Percentiles rank a stretch among this genome's conserved stretches.
These are phyloP conservation scores for Heracleum sosnowskyi DNA, from an alignment of 129 eudicot genomes.

Conservation along the genomic window DNA sequence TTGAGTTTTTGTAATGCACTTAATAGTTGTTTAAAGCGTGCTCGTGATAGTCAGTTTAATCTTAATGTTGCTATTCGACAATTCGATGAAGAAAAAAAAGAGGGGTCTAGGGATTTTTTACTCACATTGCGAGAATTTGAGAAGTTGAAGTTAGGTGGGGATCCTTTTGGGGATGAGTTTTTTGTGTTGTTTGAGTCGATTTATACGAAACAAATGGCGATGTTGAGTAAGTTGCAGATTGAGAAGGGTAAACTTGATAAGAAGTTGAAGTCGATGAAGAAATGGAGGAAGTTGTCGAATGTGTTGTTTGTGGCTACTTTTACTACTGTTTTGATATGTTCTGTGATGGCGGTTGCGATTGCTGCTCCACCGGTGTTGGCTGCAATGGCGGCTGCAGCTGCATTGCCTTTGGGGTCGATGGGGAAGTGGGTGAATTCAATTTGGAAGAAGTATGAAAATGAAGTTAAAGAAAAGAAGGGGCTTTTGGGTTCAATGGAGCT, in stretches of 20 bases:
- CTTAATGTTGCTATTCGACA: conserved; percentile 35
- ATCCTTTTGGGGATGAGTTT: conserved; percentile 45
- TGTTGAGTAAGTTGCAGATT: conserved; percentile 43
- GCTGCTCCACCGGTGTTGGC: conserved; percentile 67
- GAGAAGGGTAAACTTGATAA: conserved; percentile 40
- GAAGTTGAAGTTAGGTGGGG: conserved; percentile 33
- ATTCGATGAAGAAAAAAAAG: conserved; percentile 33
- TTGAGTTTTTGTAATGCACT: conserved; percentile 53
- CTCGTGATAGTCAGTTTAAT: conserved; percentile 39
- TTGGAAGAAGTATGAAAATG: conserved; percentile 60
- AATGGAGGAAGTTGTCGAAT: conserved; percentile 58
- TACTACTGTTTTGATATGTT: conserved; percentile 56
- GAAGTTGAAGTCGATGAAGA: conserved; percentile 37
- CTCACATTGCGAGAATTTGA: conserved; percentile 41
- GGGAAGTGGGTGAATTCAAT: conserved; percentile 70
- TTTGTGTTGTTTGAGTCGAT: conserved; percentile 40
- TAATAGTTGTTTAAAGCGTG: conserved; percentile 46
- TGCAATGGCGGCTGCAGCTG: conserved; percentile 72
- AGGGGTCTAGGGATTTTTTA: conserved; percentile 12
- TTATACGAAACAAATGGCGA: conserved; percentile 30
- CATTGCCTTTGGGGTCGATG: conserved; percentile 76
- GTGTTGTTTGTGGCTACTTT: conserved; percentile 55
- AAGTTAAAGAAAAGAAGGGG: conserved; percentile 46
- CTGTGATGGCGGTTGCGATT: conserved; percentile 75
- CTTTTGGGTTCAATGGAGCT: conserved; percentile 45